phyloP scores from a whole-genome alignment of 2,329 filamentous ascomycete species.

The Alternaria brassicicola region DNA sequence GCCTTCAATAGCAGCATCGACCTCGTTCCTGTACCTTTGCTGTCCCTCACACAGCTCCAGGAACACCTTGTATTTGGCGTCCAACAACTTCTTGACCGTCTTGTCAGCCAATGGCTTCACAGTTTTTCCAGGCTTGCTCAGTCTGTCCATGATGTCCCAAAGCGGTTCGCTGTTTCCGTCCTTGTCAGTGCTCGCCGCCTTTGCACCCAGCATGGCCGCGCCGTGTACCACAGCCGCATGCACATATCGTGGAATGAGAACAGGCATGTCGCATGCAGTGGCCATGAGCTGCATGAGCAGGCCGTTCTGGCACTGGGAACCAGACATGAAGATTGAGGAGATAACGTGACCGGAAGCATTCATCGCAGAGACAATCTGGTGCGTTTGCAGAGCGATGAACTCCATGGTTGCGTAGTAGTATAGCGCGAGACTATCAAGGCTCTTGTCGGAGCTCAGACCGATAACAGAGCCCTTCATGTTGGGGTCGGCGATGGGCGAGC shows the following conservation, averaged over 20 bases:
- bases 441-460: constrained; percentile 85
- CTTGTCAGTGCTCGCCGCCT: constrained; percentile 84
- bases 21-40: constrained; percentile 76
- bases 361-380: constrained; percentile 94
- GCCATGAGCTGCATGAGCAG: constrained; percentile 91
- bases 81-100: constrained; percentile 77
- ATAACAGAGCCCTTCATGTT: constrained; percentile 91
- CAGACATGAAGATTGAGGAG: constrained; percentile 96
- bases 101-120: constrained; percentile 75
- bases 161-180: constrained; percentile 82
- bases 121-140: constrained; percentile 90
- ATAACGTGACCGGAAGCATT: constrained; percentile 88
- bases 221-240: constrained; percentile 96
- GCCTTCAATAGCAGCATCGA: constrained; percentile 64
- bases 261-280: constrained; percentile 88
- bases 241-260: constrained; percentile 90
- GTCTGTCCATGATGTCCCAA: constrained; percentile 97
- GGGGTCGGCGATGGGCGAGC: constrained; percentile 89
- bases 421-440: constrained; percentile 82
- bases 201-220: constrained; percentile 97
- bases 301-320: constrained; percentile 94
- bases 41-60: constrained; percentile 89
- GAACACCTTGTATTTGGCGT: constrained; percentile 95
- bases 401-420: constrained; percentile 97
- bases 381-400: constrained; percentile 96